Conservation (phyloP, 164 flowering plant genomes). For the Tinospora cordifolia region DNA sequence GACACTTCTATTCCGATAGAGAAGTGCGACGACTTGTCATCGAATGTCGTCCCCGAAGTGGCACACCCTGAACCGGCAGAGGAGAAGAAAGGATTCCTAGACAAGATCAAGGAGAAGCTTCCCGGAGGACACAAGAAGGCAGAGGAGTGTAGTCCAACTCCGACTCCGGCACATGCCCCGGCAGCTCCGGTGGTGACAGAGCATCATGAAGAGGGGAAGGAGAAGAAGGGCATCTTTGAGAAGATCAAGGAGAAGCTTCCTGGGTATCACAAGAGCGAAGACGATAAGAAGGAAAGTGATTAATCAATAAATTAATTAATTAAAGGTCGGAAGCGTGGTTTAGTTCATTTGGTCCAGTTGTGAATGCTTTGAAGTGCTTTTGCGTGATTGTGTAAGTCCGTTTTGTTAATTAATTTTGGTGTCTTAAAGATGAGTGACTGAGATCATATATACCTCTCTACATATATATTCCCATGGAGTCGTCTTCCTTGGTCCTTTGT, state of each 20-base stretch:
- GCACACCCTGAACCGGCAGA: constrained; percentile 1
- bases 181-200: no score
- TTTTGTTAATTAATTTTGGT: constrained; percentile 4
- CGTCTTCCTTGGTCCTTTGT: background rate
- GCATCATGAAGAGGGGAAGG: no score
- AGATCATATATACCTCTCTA: no score
- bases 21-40: no score
- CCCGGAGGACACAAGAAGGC: constrained; percentile 31
- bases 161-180: no score
- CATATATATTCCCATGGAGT: no score
- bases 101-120: constrained; percentile 44
- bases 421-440: background rate
- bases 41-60: no score
- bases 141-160: no score
- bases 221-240: no score
- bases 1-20: no score
- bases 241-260: constrained; percentile 32
- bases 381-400: constrained; percentile 1
- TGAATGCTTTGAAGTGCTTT: background rate
- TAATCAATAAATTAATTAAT: background rate
- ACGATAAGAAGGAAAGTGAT: constrained; percentile 16
- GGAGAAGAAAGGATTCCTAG: constrained; percentile 33
- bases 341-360: background rate
- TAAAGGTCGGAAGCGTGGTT: background rate
- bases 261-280: constrained; percentile 31